Evolutionary conservation across 768 basidiomycete species (phyloP).

Genomic region (Russula sp.): DNA sequence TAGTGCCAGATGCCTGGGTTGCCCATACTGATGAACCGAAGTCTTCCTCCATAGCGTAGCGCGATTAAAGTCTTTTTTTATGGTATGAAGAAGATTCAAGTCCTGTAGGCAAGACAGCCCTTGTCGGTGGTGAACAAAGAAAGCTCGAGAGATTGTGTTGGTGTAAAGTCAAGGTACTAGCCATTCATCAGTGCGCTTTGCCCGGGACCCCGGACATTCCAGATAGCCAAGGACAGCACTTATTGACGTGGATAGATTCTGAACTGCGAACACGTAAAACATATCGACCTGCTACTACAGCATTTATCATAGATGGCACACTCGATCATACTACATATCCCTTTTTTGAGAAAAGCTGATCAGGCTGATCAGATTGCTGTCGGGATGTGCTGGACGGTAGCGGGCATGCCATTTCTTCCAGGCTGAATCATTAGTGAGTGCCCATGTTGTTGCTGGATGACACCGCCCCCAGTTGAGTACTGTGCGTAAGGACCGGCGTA

Average conservation of each 20-base stretch:
- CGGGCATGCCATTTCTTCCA: constrained; percentile 12
- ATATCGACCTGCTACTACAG: neutral
- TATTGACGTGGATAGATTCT: neutral
- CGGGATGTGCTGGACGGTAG: constrained; percentile 9
- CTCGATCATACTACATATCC: neutral
- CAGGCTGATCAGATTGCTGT: neutral
- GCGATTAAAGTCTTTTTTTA: neutral
- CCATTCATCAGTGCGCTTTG: neutral
- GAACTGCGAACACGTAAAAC: neutral
- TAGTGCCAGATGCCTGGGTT: constrained; percentile 30
- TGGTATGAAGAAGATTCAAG: neutral
- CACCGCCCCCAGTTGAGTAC: constrained; percentile 8
- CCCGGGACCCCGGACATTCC: constrained; percentile 19
- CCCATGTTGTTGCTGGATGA: constrained; percentile 19
- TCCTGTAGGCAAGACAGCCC: neutral
- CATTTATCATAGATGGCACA: neutral
- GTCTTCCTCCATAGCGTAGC: constrained; percentile 60
- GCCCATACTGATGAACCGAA: constrained; percentile 74
- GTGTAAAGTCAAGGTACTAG: neutral
- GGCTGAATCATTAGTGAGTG: constrained; percentile 18
- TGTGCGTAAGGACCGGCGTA: constrained; percentile 4
- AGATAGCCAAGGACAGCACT: neutral
- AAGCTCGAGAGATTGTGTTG: neutral
- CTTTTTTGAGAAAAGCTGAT: neutral
- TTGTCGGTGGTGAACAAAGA: neutral